Conservation (phyloP, 352 stramenopile species). For the Globisporangium spiculum region DNA sequence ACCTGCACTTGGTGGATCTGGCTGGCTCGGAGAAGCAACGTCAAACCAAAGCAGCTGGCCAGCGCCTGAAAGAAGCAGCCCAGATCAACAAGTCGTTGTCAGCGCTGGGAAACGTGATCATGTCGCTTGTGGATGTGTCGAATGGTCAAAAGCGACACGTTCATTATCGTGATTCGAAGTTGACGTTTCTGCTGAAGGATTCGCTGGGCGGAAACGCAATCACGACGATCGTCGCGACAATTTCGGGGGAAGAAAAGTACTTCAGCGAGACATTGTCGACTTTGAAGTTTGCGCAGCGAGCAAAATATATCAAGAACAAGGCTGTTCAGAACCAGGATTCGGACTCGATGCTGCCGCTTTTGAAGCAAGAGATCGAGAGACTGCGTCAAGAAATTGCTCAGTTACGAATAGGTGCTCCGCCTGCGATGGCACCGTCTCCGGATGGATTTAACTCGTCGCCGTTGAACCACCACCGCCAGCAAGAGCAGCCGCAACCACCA, state of each 20-base stretch:
- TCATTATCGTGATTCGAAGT: conserved; percentile 85
- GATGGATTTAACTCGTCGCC: conserved; percentile 12
- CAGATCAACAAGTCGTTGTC: conserved; percentile 91
- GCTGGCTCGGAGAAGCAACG: conserved; percentile 87
- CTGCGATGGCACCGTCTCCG: background rate
- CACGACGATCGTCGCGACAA: conserved; percentile 82
- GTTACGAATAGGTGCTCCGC: conserved; percentile 16
- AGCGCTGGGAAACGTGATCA: conserved; percentile 87
- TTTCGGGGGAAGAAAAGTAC: conserved; percentile 79
- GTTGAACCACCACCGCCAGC: conserved; percentile 9
- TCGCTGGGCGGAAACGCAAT: conserved; percentile 85
- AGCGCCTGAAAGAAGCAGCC: conserved; percentile 84
- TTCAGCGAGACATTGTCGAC: conserved; percentile 86
- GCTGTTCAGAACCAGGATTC: conserved; percentile 84
- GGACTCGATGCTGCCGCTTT: conserved; percentile 63
- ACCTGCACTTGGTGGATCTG: conserved; percentile 84
- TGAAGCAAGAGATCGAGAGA: conserved; percentile 75
- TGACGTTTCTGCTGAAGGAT: conserved; percentile 80
- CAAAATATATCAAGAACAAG: conserved; percentile 90
- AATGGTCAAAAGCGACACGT: conserved; percentile 80
- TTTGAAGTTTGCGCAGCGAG: conserved; percentile 85
- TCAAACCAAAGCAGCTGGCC: conserved; percentile 72
- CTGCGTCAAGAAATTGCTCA: conserved; percentile 60
- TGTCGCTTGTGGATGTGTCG: conserved; percentile 82
- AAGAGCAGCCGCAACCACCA: conserved; percentile 17